phyloP scores from a whole-genome alignment of 1,139 yeast species.

The Geotrichum reessii region DNA sequence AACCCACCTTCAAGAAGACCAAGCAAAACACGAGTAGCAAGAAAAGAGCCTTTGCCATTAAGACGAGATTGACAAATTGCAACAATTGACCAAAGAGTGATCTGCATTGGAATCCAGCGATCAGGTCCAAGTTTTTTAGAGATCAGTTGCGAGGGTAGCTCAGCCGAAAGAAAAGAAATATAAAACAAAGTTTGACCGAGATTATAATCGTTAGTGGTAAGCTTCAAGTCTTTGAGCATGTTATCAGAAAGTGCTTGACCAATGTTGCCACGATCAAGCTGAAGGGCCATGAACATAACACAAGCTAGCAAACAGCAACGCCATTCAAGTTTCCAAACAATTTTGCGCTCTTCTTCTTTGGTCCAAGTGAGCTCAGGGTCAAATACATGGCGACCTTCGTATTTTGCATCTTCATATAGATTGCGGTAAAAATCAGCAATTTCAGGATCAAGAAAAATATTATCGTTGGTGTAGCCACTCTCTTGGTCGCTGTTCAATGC shows the following conservation, averaged over 20 bases:
- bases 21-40: conserved; percentile 41
- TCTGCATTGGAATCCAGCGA: conserved; percentile 47
- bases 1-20: conserved; percentile 51
- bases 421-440: conserved; percentile 40
- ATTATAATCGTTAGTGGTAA: conserved; percentile 48
- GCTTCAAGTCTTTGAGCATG: conserved; percentile 40
- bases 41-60: conserved; percentile 36
- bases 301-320: conserved; percentile 41
- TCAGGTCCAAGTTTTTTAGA: conserved; percentile 50
- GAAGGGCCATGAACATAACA: conserved; percentile 43
- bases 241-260: conserved; percentile 47
- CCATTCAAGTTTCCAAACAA: conserved; percentile 42
- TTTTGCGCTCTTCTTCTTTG: conserved; percentile 39
- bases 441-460: conserved; percentile 19
- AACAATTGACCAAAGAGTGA: conserved; percentile 44
- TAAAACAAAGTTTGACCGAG: conserved; percentile 44
- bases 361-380: conserved; percentile 48
- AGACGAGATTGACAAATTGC: conserved; percentile 43
- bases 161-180: conserved; percentile 44
- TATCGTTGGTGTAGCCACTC: not conserved
- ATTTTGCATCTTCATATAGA: conserved; percentile 40
- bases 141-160: conserved; percentile 49
- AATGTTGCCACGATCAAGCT: conserved; percentile 48
- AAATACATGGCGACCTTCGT: conserved; percentile 43
- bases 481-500: conserved; percentile 21